These are phyloP conservation scores for Mycosphaerella arachidis DNA, from an alignment of 2,329 filamentous ascomycete species.

Conservation along the genomic window DNA sequence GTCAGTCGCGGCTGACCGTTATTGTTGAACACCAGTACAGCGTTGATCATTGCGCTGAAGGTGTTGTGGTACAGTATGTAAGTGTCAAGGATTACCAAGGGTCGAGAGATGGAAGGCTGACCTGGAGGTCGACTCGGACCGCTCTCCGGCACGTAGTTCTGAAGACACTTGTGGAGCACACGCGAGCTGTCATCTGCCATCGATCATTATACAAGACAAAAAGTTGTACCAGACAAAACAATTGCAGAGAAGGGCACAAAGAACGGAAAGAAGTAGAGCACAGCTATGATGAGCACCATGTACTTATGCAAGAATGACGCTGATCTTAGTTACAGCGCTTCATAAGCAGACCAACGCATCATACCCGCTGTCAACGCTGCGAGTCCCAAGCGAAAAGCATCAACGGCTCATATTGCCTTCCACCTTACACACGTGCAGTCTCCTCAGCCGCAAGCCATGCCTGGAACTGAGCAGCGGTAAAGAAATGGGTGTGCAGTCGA, in stretches of 20 bases:
- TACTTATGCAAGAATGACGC: neutral
- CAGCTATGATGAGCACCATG: neutral
- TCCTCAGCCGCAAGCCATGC: neutral
- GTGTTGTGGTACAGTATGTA: too few relatives aligned
- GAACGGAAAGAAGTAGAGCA: neutral
- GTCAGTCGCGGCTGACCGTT: slow-evolving; percentile 93
- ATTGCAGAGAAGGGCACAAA: neutral
- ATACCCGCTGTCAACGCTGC: neutral
- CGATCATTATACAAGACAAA: too few relatives aligned
- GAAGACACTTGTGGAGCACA: too few relatives aligned
- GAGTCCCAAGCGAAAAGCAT: neutral
- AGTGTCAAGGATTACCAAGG: too few relatives aligned
- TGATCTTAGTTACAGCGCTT: neutral
- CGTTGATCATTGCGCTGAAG: slow-evolving; percentile 76
- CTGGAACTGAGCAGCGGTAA: neutral
- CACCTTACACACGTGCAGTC: neutral
- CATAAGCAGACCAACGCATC: neutral
- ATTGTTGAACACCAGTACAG: slow-evolving; percentile 97
- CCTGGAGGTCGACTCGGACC: too few relatives aligned
- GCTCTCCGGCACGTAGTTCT: too few relatives aligned
- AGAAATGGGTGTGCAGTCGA: neutral
- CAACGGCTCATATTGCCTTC: neutral
- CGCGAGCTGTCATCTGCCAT: too few relatives aligned
- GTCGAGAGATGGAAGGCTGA: too few relatives aligned
- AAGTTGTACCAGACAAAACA: too few relatives aligned